Evolutionary conservation across 2,329 filamentous ascomycete genomes (phyloP).

Genomic region (Monosporascus sp.): DNA sequence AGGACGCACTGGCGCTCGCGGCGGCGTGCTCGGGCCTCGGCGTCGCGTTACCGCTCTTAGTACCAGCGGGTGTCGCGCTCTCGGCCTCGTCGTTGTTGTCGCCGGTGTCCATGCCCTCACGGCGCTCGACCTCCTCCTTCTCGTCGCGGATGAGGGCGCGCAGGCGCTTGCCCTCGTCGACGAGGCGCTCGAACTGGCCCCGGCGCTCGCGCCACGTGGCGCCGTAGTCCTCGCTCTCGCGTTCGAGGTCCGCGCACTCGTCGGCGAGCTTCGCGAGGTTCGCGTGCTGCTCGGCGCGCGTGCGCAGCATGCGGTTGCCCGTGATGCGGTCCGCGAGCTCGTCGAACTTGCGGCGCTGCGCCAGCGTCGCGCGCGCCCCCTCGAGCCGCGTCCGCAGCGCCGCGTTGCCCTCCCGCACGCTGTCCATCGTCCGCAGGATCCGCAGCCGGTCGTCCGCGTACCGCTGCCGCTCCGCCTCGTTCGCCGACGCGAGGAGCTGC

Average conservation of each 20-base stretch:
- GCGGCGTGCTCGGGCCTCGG: conserved; percentile 32
- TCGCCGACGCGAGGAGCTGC: conserved; percentile 79
- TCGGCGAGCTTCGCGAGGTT: conserved; percentile 77
- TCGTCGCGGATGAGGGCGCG: conserved; percentile 84
- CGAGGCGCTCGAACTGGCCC: conserved; percentile 82
- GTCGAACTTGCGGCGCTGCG: conserved; percentile 80
- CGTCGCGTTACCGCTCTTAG: conserved; percentile 45
- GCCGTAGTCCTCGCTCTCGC: conserved; percentile 75
- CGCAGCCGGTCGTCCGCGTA: conserved; percentile 76
- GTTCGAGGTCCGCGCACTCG: conserved; percentile 82
- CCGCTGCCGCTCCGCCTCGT: conserved; percentile 74
- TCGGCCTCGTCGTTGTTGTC: conserved; percentile 24
- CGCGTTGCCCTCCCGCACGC: conserved; percentile 69
- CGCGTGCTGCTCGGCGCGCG: conserved; percentile 75
- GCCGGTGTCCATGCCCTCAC: conserved; percentile 65
- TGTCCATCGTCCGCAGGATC: conserved; percentile 72
- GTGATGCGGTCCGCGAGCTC: conserved; percentile 83
- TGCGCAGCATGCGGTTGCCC: conserved; percentile 69
- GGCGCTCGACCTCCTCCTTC: conserved; percentile 86
- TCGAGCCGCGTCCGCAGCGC: conserved; percentile 70
- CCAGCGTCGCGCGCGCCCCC: conserved; percentile 67
- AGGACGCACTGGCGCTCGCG: conserved; percentile 23
- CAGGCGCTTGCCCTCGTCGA: conserved; percentile 85
- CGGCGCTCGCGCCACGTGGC: conserved; percentile 78
- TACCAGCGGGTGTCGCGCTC: conserved; percentile 37